Conservation (phyloP, 1,284 basidiomycete species). For the Sparassis latifolia region DNA sequence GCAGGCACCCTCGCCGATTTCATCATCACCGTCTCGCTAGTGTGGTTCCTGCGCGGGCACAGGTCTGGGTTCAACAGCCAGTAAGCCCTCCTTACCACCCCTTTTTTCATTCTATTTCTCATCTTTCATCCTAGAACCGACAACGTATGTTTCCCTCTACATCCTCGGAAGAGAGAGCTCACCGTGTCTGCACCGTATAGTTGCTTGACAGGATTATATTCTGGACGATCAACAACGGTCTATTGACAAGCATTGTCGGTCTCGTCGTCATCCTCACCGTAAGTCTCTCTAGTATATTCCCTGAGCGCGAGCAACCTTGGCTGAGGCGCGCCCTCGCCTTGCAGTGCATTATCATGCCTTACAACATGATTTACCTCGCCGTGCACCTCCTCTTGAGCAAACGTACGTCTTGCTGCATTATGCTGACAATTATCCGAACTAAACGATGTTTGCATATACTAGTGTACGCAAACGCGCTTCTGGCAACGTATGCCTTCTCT, state of each 20-base stretch:
- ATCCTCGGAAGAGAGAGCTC: neutral
- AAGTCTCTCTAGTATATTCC: neutral
- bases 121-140: too few relatives aligned
- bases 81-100: neutral
- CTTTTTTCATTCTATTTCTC: too few relatives aligned
- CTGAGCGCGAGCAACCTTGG: neutral
- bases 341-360: slow-evolving; percentile 11
- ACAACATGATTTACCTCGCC: slow-evolving; percentile 15
- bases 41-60: slow-evolving; percentile 7
- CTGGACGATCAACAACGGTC: slow-evolving; percentile 15
- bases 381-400: slow-evolving; percentile 15
- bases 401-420: slow-evolving; percentile 1
- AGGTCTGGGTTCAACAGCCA: slow-evolving; percentile 10
- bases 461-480: slow-evolving; percentile 13
- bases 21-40: slow-evolving; percentile 12
- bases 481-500: slow-evolving; percentile 7
- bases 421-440: neutral
- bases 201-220: slow-evolving; percentile 12
- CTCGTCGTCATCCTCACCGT: slow-evolving; percentile 12
- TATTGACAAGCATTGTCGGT: slow-evolving; percentile 12
- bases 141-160: neutral
- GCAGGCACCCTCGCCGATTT: slow-evolving; percentile 11
- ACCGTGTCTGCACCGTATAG: slow-evolving; percentile 7
- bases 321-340: neutral
- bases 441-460: neutral